Conservation (phyloP, 148 eudicot species). For the Amaranthus cruentus region DNA sequence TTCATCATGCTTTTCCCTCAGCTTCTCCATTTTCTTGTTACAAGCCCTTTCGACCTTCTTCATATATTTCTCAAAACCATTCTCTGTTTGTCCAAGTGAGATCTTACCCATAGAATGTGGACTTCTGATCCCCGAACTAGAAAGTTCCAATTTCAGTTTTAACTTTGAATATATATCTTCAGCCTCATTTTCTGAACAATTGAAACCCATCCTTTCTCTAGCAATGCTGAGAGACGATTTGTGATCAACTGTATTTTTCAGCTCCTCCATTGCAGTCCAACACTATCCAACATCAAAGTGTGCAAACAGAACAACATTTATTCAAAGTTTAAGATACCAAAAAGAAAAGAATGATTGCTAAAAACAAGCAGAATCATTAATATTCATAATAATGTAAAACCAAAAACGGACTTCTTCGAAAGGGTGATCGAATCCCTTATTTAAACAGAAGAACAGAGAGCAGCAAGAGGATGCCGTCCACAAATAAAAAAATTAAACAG, state of each 20-base stretch:
- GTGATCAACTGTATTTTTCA: conserved; percentile 51
- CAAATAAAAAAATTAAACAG: no score
- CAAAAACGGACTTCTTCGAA: not conserved
- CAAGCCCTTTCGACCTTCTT: conserved; percentile 30
- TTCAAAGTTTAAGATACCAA: not conserved
- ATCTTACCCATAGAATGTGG: conserved; percentile 4
- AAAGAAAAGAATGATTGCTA: not conserved
- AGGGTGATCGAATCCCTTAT: not conserved
- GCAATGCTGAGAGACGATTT: conserved; percentile 46
- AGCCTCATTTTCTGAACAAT: conserved; percentile 55
- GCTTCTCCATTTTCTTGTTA: conserved; percentile 33
- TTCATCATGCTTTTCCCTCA: conserved; percentile 36
- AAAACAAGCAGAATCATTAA: not conserved
- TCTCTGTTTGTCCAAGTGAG: conserved; percentile 16
- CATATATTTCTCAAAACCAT: conserved; percentile 15
- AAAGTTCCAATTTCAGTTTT: conserved; percentile 45
- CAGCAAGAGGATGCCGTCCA: not conserved
- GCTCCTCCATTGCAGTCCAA: conserved; percentile 67
- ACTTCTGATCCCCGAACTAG: conserved; percentile 19
- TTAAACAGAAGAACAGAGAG: not conserved
- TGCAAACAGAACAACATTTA: conserved; percentile 2
- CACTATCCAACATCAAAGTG: conserved; percentile 39
- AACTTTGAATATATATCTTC: conserved; percentile 38
- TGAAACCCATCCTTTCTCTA: conserved; percentile 42
- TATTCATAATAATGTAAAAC: no score